These are phyloP conservation scores for Nyctanthes arbortristis DNA, from an alignment of 257 asterid genomes.

Conservation along the genomic window DNA sequence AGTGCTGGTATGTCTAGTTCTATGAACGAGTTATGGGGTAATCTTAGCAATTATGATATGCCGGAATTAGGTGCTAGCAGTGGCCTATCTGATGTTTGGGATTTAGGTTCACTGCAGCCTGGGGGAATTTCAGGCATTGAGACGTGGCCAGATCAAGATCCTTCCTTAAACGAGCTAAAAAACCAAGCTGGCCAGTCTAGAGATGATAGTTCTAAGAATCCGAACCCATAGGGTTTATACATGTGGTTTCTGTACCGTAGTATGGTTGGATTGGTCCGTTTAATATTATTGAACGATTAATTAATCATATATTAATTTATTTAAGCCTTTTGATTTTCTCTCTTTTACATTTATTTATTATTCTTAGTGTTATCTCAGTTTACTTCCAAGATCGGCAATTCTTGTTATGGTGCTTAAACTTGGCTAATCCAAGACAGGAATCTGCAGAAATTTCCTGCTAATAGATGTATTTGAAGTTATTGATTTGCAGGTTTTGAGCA, in stretches of 20 bases:
- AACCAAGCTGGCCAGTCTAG: conserved; percentile 28
- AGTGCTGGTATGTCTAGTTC: conserved; percentile 42
- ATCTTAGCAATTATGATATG: conserved; percentile 33
- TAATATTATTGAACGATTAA: conserved; percentile 23
- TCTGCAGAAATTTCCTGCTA: conserved; percentile 8
- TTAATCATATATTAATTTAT: conserved; percentile 17
- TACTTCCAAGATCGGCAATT: conserved; percentile 1
- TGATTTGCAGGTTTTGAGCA: conserved; percentile 19
- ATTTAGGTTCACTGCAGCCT: conserved; percentile 39
- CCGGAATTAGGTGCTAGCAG: conserved; percentile 40
- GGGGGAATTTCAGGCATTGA: conserved; percentile 50
- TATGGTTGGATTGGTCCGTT: conserved; percentile 27
- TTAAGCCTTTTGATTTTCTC: not conserved
- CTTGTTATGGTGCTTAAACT: not conserved
- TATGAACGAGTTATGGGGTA: conserved; percentile 44
- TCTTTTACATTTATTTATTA: not conserved
- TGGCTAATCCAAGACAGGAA: not conserved
- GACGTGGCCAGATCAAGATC: conserved; percentile 43
- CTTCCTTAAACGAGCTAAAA: conserved; percentile 31
- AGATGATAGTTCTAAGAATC: conserved; percentile 35
- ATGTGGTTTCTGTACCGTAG: conserved; percentile 24
- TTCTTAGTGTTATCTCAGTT: not conserved
- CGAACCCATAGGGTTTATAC: conserved; percentile 28
- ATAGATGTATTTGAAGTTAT: conserved; percentile 20
- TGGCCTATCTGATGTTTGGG: conserved; percentile 58